phyloP scores from a whole-genome alignment of 2,329 filamentous ascomycete genomes.

The Emericellopsis atlantica region DNA sequence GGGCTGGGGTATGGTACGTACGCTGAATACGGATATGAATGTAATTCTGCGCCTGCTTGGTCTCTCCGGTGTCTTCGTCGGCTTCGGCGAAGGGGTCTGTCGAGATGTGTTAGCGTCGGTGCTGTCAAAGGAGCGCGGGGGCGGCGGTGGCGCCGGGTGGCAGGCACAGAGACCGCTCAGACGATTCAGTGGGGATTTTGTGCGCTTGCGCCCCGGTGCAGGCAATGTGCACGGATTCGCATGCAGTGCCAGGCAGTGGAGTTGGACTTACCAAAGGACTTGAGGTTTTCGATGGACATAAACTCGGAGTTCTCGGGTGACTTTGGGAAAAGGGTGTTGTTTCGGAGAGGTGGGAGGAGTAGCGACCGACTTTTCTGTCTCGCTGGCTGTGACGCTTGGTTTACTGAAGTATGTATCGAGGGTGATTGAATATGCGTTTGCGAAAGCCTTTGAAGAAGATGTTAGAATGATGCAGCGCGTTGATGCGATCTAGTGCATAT shows the following conservation, averaged over 20 bases:
- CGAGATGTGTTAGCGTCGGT: neutral
- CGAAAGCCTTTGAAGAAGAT: neutral
- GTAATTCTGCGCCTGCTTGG: constrained; percentile 92
- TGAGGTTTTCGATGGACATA: constrained; percentile 99
- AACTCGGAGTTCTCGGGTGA: constrained; percentile 61
- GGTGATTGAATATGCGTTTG: neutral
- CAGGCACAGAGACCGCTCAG: neutral
- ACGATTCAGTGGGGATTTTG: neutral
- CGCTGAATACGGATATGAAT: constrained; percentile 99
- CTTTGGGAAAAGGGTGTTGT: constrained; percentile 40
- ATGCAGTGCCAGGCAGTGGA: neutral
- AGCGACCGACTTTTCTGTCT: constrained; percentile 2
- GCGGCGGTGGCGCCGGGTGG: neutral
- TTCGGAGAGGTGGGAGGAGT: neutral
- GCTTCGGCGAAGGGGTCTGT: constrained; percentile 99
- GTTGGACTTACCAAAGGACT: constrained; percentile 68
- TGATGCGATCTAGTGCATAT: too few species aligned
- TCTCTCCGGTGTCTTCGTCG: constrained; percentile 97
- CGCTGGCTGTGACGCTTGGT: constrained; percentile 1
- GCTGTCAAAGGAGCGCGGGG: neutral
- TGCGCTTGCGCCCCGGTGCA: constrained; percentile 2
- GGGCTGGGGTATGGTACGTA: constrained; percentile 36
- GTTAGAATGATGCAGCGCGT: neutral
- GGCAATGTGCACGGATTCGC: neutral
- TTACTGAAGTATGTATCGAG: neutral